These are phyloP conservation scores for Phanerochaete sordida DNA, from an alignment of 768 basidiomycete species.

Conservation along the genomic window DNA sequence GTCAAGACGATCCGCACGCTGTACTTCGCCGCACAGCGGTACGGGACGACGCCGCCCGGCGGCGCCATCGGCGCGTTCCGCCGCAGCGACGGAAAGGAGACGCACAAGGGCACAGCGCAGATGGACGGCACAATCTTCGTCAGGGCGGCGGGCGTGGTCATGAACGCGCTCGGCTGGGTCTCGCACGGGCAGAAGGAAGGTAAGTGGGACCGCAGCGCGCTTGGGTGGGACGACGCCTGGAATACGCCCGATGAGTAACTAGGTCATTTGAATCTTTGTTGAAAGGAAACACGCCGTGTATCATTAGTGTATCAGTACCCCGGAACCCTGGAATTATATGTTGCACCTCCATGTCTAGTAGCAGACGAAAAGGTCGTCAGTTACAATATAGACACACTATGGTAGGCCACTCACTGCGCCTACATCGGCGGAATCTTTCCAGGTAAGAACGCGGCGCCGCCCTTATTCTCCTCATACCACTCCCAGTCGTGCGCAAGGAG, in stretches of 20 bases:
- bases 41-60: not conserved
- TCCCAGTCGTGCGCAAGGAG: constrained; percentile 1
- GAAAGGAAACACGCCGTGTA: no score
- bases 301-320: no score
- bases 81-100: constrained; percentile 39
- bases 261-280: no score
- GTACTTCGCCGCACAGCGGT: not conserved
- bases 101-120: constrained; percentile 37
- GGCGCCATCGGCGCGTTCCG: constrained; percentile 28
- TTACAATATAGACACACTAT: no score
- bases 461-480: constrained; percentile 7
- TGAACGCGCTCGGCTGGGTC: constrained; percentile 56
- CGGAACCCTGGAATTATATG: no score
- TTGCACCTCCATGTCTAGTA: no score
- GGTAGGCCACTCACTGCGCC: not conserved
- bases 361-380: no score
- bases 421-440: not conserved
- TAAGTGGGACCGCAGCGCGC: constrained; percentile 52
- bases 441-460: not conserved
- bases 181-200: constrained; percentile 45
- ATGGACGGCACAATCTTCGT: constrained; percentile 43
- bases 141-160: constrained; percentile 52
- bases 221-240: constrained; percentile 65
- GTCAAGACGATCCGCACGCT: constrained; percentile 33
- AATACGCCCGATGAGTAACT: constrained; percentile 20